Conservation (phyloP, 345 rosid genomes). For the Turnera subulata region DNA sequence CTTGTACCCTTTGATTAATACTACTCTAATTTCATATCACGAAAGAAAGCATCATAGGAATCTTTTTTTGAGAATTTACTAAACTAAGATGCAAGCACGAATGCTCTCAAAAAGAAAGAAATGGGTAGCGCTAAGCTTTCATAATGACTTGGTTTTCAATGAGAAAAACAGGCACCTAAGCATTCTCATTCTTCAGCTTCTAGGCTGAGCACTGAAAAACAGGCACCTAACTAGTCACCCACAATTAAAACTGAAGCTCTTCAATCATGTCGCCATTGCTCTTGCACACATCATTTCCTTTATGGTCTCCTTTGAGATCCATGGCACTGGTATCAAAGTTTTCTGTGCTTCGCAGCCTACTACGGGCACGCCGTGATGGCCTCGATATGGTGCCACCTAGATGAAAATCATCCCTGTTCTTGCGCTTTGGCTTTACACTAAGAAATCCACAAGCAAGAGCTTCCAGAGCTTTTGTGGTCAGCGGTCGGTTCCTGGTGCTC, state of each 20-base stretch:
- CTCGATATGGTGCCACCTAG: slow-evolving; percentile 25
- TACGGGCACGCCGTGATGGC: slow-evolving; percentile 34
- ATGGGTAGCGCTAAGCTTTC: no score
- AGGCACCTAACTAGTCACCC: no score
- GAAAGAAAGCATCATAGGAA: no score
- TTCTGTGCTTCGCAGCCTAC: slow-evolving; percentile 10
- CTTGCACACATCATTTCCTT: slow-evolving; percentile 7
- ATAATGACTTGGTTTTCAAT: no score
- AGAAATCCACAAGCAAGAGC: slow-evolving; percentile 53
- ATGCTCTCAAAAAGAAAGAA: no score
- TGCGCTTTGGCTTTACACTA: slow-evolving; percentile 44
- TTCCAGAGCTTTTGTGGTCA: slow-evolving; percentile 54
- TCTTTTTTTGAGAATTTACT: no score
- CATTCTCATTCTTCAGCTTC: no score
- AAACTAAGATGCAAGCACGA: no score
- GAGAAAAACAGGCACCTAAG: no score
- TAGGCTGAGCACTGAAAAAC: not conserved
- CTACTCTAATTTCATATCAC: no score
- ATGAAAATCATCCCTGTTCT: slow-evolving; percentile 29
- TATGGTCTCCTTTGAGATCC: slow-evolving; percentile 13
- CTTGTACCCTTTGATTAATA: no score
- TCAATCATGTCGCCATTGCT: slow-evolving; percentile 7
- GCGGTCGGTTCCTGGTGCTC: slow-evolving; percentile 51
- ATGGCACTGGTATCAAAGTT: slow-evolving; percentile 5
- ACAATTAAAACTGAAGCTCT: slow-evolving; percentile 1